Conservation (phyloP, 208 protist species). For the Trypanosoma cruzi region DNA sequence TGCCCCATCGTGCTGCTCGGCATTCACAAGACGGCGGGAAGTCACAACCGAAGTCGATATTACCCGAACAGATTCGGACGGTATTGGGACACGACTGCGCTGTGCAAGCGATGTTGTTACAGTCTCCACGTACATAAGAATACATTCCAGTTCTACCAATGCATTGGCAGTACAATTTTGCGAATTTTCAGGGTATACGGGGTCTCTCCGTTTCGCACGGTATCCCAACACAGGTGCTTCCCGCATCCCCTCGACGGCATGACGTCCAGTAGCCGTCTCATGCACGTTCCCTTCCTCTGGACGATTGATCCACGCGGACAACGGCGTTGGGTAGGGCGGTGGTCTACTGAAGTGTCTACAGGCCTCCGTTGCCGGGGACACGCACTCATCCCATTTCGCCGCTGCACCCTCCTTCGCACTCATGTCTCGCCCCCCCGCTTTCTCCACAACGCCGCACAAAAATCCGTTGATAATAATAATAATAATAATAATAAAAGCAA, state of each 20-base stretch:
- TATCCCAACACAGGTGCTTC: conserved; percentile 9
- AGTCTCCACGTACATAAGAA: conserved; percentile 63
- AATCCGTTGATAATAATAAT: too few relatives aligned
- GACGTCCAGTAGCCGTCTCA: neutral
- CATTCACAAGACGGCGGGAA: conserved; percentile 16
- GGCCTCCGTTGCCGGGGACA: neutral
- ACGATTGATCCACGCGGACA: neutral
- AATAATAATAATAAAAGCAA: neutral
- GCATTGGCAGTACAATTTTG: neutral
- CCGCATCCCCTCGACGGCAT: conserved; percentile 22
- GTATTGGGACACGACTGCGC: conserved; percentile 46
- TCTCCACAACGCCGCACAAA: neutral
- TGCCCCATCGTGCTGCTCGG: neutral
- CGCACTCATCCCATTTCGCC: too few relatives aligned
- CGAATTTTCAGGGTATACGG: neutral
- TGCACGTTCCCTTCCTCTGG: conserved; percentile 10
- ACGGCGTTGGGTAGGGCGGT: conserved; percentile 5
- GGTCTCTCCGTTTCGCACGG: neutral
- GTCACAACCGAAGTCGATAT: conserved; percentile 56
- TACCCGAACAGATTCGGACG: conserved; percentile 42
- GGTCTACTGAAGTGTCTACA: neutral
- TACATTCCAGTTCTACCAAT: conserved; percentile 55
- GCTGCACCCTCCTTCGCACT: neutral
- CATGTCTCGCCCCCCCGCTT: neutral
- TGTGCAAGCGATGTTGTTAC: conserved; percentile 43